These are phyloP conservation scores for Termitomyces sp. DNA, from an alignment of 768 basidiomycete species.

Conservation along the genomic window DNA sequence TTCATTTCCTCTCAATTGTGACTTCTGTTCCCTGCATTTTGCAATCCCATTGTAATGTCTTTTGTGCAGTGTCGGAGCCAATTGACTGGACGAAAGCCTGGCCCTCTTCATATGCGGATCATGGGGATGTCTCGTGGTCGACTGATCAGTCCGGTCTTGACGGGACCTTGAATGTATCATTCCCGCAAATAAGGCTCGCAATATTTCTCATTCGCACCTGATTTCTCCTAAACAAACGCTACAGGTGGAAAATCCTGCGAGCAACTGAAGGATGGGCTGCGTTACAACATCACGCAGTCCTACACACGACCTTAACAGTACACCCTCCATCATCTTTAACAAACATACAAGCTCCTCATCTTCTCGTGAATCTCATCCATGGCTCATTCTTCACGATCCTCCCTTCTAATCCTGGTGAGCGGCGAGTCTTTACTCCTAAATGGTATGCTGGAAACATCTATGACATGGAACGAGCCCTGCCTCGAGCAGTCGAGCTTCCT, in stretches of 20 bases:
- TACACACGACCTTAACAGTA: constrained; percentile 60
- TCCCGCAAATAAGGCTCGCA: constrained; percentile 53
- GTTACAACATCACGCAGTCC: constrained; percentile 71
- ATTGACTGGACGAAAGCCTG: constrained; percentile 46
- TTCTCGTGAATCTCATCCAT: constrained; percentile 59
- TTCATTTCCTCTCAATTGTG: constrained; percentile 64
- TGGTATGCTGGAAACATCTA: constrained; percentile 94
- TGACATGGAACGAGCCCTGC: constrained; percentile 45
- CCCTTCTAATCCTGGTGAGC: constrained; percentile 26
- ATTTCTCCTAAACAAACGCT: background rate
- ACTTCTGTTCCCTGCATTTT: constrained; percentile 5
- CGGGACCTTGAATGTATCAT: constrained; percentile 54
- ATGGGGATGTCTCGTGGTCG: constrained; percentile 56
- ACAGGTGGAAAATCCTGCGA: constrained; percentile 69
- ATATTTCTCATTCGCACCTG: background rate
- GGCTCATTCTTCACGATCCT: constrained; percentile 74
- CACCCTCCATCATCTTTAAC: constrained; percentile 31
- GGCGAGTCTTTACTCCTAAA: constrained; percentile 24
- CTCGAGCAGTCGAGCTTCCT: constrained; percentile 46
- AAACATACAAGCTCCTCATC: constrained; percentile 27
- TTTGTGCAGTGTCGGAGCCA: constrained; percentile 38
- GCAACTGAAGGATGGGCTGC: constrained; percentile 83
- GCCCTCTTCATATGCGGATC: constrained; percentile 66
- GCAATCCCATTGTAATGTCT: constrained; percentile 6
- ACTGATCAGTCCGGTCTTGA: constrained; percentile 31